Conservation (phyloP, 352 stramenopile species). For the Globisporangium perplexum region DNA sequence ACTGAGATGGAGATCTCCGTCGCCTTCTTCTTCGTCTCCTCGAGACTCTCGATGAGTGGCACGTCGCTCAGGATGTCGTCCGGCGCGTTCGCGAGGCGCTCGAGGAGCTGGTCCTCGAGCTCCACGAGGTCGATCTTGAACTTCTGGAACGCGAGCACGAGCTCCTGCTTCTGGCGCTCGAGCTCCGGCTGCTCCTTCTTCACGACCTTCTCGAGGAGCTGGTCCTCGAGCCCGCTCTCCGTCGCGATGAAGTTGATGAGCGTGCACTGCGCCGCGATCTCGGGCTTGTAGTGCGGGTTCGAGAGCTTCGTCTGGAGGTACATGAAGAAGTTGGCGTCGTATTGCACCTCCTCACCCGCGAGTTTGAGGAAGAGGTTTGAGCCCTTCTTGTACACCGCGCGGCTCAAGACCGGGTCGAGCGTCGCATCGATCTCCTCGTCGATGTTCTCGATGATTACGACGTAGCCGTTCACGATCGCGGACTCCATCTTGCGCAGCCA, state of each 20-base stretch:
- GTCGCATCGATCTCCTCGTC: constrained; percentile 96
- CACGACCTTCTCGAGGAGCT: constrained; percentile 95
- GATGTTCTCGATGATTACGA: constrained; percentile 98
- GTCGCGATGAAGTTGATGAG: constrained; percentile 99
- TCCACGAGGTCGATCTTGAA: constrained; percentile 97
- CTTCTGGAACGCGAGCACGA: constrained; percentile 90
- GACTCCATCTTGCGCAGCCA: constrained; percentile 94
- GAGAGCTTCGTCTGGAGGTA: constrained; percentile 97
- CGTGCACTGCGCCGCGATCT: constrained; percentile 95
- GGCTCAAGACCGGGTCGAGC: constrained; percentile 93
- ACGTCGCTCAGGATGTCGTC: constrained; percentile 97
- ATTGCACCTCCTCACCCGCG: constrained; percentile 95
- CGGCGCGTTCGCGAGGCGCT: constrained; percentile 93
- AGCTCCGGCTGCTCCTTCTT: constrained; percentile 94
- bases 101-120: constrained; percentile 94
- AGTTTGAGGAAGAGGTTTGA: constrained; percentile 93
- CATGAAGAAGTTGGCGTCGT: constrained; percentile 94
- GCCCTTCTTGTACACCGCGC: constrained; percentile 96
- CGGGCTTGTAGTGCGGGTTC: constrained; percentile 98
- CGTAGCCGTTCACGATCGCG: constrained; percentile 93
- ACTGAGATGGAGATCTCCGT: constrained; percentile 95
- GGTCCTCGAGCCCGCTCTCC: constrained; percentile 94
- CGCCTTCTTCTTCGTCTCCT: constrained; percentile 95
- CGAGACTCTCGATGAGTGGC: constrained; percentile 94
- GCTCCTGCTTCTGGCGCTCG: constrained; percentile 91